Base-by-base conservation (phyloP, 2,329 filamentous ascomycete species). In the Fusarium phyllophilum region DNA sequence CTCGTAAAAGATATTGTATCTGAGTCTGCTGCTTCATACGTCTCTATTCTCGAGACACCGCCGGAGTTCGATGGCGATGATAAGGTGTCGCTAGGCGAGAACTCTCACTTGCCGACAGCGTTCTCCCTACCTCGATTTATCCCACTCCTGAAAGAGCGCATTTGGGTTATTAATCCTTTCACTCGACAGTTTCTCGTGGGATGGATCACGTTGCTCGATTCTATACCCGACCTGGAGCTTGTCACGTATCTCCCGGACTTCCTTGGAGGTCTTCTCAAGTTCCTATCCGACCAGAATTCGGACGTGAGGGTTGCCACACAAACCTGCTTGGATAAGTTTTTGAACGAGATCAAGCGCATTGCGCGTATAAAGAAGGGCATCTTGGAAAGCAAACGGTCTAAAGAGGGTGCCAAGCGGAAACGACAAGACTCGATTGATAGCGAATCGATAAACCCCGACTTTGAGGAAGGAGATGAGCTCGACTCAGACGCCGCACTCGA, bases 241-340 rank as follows among this genome's bases (percentile, higher is more conserved):
- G 96, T 99, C 42, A 93, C 94, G 8, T 97, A 95, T 81, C 85
- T 99, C 31, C 97, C 96, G 3, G 94, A 96, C 56, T 99, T 99
- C 78, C 86, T 99, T 3, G 93, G 91, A 33, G 96, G 96, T 0
- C 85, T 99, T 46, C 90, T 99, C 77, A 96, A 93, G 78, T 99
- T 98, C 77, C 88, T 99, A 17, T 95, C 94, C 71, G 96, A 98
- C 78, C 91, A 93, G 18, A 98, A 98, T 80, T 87, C 91, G 54
- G 96, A 99, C 81, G 96, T 99, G n/a, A 94, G 97, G 78, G 94
- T 96, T 60, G 93, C 94, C 45, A 98, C 96, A 0, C 95, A 97
- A 81, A 90, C 90, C 33, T 94, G 95, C 54, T 85, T 99, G 29
- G 96, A 98, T 81, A 92, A 94, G 73, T 98, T 99, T 77, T 85